phyloP scores from a whole-genome alignment of 495 filamentous ascomycete species.

The Penicillium diatomitis region DNA sequence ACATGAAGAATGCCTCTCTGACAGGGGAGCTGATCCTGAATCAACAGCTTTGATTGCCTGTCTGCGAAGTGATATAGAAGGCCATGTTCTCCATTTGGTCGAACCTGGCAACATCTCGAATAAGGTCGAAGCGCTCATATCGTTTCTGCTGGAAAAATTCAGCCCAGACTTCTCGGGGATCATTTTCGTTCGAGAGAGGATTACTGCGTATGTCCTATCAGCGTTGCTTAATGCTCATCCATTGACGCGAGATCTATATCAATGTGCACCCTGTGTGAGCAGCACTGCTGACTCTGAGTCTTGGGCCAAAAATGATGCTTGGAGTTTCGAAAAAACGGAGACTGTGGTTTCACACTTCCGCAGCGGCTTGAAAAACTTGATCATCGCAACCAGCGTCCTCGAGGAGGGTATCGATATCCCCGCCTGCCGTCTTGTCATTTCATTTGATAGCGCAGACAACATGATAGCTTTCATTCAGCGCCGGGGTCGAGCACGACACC shows the following conservation, averaged over 20 bases:
- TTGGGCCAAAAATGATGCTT: background rate
- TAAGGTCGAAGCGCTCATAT: background rate
- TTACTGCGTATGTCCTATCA: background rate
- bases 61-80: background rate
- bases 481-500: slow-evolving; percentile 49
- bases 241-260: background rate
- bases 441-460: slow-evolving; percentile 59
- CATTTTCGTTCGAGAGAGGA: slow-evolving; percentile 2
- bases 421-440: slow-evolving; percentile 67
- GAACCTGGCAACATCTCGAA: background rate
- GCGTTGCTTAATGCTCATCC: background rate
- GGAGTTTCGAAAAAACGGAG: background rate
- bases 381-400: slow-evolving; percentile 67
- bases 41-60: background rate
- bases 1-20: background rate
- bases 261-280: background rate
- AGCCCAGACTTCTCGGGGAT: background rate
- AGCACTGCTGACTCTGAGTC: background rate
- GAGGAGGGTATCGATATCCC: slow-evolving; percentile 82
- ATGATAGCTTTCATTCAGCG: slow-evolving; percentile 52
- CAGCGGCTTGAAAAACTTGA: slow-evolving; percentile 52
- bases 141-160: background rate
- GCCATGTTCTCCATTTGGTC: background rate
- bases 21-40: background rate
- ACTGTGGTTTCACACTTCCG: slow-evolving; percentile 16